Evolutionary conservation across 768 basidiomycete species (phyloP).

Genomic region (Lentinula aciculospora): DNA sequence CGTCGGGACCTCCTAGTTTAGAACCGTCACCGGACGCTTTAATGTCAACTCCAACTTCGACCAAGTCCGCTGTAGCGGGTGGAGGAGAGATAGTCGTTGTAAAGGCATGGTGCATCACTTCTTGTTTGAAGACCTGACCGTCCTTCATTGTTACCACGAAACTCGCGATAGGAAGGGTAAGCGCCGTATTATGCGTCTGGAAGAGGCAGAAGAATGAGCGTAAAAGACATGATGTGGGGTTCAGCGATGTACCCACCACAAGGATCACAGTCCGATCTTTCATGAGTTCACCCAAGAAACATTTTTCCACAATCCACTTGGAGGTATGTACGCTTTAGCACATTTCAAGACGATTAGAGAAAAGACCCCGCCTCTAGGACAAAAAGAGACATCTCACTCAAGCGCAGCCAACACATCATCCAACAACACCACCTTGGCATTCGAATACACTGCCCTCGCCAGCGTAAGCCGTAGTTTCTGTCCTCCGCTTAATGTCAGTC

Average conservation of each 20-base stretch:
- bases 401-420: conserved; percentile 42
- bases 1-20: too few species aligned
- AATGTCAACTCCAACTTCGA: too few species aligned
- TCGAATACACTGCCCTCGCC: conserved; percentile 38
- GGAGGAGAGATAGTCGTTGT: too few species aligned
- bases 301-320: conserved; percentile 46
- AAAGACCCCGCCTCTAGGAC: conserved; percentile 32
- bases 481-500: conserved; percentile 37
- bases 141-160: too few species aligned
- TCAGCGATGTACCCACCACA: conserved; percentile 20
- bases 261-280: conserved; percentile 40
- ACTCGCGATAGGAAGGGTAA: conserved; percentile 46
- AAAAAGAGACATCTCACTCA: conserved; percentile 21
- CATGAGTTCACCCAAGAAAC: conserved; percentile 37
- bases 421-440: conserved; percentile 34
- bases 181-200: conserved; percentile 42
- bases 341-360: conserved; percentile 26
- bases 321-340: conserved; percentile 36
- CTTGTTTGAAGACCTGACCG: conserved; percentile 52
- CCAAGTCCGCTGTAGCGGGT: too few species aligned
- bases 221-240: neutral
- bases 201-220: neutral
- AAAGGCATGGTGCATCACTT: conserved; percentile 23
- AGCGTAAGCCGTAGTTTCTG: conserved; percentile 40
- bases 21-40: too few species aligned